These are phyloP conservation scores for Fusarium armeniacum DNA, from an alignment of 2,329 filamentous ascomycete genomes.

Conservation along the genomic window DNA sequence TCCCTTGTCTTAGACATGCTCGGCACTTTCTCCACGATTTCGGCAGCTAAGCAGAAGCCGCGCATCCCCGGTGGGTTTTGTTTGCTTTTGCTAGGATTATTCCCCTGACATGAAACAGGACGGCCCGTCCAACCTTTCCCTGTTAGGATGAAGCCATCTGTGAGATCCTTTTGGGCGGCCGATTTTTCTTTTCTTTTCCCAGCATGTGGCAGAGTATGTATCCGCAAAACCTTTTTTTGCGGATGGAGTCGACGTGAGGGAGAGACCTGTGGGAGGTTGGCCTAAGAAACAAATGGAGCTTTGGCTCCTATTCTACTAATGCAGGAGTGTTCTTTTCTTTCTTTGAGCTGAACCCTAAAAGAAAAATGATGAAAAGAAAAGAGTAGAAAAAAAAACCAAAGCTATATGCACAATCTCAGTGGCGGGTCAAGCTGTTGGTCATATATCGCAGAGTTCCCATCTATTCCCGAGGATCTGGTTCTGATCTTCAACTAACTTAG, in stretches of 20 bases:
- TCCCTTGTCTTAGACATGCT: slow-evolving; percentile 17
- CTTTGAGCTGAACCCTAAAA: slow-evolving; percentile 1
- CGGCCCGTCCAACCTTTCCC: slow-evolving; percentile 36
- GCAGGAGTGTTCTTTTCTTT: neutral
- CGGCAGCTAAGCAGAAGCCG: slow-evolving; percentile 34
- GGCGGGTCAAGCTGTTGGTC: slow-evolving; percentile 6
- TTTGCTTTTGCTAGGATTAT: slow-evolving; percentile 22
- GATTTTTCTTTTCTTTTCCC: slow-evolving; percentile 21
- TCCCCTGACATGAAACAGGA: slow-evolving; percentile 40
- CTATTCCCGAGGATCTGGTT: neutral
- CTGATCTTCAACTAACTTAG: slow-evolving; percentile 1
- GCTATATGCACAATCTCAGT: slow-evolving; percentile 6
- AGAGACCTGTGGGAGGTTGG: slow-evolving; percentile 10
- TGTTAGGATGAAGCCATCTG: slow-evolving; percentile 21
- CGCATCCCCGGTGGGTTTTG: slow-evolving; percentile 21
- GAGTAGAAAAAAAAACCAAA: neutral
- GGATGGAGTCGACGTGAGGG: slow-evolving; percentile 13
- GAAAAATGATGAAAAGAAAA: neutral
- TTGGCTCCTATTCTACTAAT: neutral
- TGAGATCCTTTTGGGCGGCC: slow-evolving; percentile 9
- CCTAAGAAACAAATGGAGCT: slow-evolving; percentile 9
- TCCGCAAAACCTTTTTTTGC: neutral
- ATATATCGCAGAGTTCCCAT: slow-evolving; percentile 32
- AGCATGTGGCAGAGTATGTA: neutral
- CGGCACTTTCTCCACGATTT: slow-evolving; percentile 35